Base-by-base conservation (phyloP, 1,284 basidiomycete species). In the Phylloboletellus chloephorus region DNA sequence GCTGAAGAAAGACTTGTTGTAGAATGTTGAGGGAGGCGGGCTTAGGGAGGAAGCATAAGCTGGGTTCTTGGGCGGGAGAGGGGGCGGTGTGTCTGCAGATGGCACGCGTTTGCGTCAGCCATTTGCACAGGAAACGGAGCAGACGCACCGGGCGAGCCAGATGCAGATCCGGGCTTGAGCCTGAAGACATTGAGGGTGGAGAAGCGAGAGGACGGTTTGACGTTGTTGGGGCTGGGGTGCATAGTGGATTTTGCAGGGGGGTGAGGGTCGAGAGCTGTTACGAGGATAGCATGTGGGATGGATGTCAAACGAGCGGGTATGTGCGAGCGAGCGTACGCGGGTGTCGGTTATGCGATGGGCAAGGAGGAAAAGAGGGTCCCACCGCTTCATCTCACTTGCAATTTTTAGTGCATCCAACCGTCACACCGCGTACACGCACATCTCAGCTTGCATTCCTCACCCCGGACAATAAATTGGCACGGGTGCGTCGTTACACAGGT, bases 21-120 rank as follows among this genome's bases (percentile, higher is more conserved):
- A 64, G 6, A 46, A 40, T 1, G 45, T 4, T 0, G 50, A 50
- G 28, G 41, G 38, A 3, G 36, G 52, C 5, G 34, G 50, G 23
- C 32, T 52, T 3, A 40, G 12, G 22, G 40, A 37, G 7, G 28
- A 56, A 6, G 26, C 15, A 31, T 76, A 76, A 53, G 67, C 69
- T 7, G 66, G 51, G 49, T 86, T 83, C 64, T 86, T 86, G 23
- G 82, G 82, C 1, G 82, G 82, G 0, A 78, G 82, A 2, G 79
- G 76, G 37, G 63, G 52, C 26, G 23, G 40, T 9, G 31, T 37
- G 31, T 52, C 51, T 51, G 24, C 23, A 17, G n/a, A 15, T 7
- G 13, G 5, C n/a, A 12, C n/a, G 15, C 2, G 17, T 36, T 39
- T 31, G 41, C 5, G 21, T 29, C 5, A n/a, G 20, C 7, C 12